phyloP scores from a whole-genome alignment of 306 rosid genomes.

The Elaeagnus macrophylla region DNA sequence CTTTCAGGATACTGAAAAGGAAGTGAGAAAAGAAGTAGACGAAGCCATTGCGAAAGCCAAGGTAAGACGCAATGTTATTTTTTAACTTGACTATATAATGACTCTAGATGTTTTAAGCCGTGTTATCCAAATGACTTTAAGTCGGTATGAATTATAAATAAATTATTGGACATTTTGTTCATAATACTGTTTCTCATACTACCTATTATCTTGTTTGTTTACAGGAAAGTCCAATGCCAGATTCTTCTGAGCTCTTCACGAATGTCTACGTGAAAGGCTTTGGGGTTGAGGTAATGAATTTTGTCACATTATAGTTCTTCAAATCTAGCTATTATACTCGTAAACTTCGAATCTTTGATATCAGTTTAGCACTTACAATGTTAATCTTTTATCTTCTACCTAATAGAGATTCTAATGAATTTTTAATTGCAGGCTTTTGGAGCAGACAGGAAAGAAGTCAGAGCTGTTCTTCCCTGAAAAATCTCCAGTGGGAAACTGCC shows the following conservation, averaged over 20 bases:
- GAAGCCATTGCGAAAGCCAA: conserved; percentile 91
- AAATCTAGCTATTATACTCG: neutral
- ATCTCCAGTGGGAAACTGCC: conserved; percentile 5
- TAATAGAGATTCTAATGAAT: neutral
- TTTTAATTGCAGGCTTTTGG: conserved; percentile 58
- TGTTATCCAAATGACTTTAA: neutral
- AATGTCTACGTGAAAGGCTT: conserved; percentile 57
- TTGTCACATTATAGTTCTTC: neutral
- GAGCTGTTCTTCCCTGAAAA: conserved; percentile 48
- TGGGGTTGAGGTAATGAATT: conserved; percentile 57
- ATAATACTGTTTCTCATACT: conserved; percentile 9
- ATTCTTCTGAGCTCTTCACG: conserved; percentile 56
- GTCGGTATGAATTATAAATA: neutral
- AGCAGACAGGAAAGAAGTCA: conserved; percentile 70
- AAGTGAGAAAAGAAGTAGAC: conserved; percentile 69
- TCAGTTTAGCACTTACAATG: neutral
- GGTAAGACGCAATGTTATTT: conserved; percentile 33
- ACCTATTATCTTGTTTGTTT: conserved; percentile 20
- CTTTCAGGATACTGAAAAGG: conserved; percentile 76
- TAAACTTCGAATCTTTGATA: neutral
- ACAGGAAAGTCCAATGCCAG: conserved; percentile 84
- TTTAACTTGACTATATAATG: neutral
- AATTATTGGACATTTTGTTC: neutral
- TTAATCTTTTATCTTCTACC: neutral
- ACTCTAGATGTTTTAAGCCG: neutral